Percentiles rank a stretch among this genome's conserved stretches.
phyloP scores from a whole-genome alignment of 768 basidiomycete species.

The Dioszegia aurantiaca region DNA sequence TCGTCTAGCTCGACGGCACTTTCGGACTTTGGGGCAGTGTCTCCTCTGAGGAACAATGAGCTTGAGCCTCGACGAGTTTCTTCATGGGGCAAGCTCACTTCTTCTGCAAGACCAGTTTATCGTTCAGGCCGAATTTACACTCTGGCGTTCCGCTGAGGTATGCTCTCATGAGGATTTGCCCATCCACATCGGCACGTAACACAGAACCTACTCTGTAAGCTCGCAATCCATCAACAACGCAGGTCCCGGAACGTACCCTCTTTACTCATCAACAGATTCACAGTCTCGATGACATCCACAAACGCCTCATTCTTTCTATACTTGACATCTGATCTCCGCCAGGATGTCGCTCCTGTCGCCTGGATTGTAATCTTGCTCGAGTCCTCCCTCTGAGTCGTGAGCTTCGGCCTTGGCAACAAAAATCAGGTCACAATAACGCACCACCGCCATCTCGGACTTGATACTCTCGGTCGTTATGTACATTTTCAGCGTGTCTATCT shows the following conservation, averaged over 20 bases:
- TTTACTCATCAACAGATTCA: constrained; percentile 95
- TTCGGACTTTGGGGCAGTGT: constrained; percentile 49
- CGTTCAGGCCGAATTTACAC: constrained; percentile 98
- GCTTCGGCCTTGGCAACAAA: no score
- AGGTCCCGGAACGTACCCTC: constrained; percentile 80
- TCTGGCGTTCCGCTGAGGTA: constrained; percentile 96
- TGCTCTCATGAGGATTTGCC: constrained; percentile 96
- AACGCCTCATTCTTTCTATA: constrained; percentile 99
- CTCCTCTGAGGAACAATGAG: constrained; percentile 22
- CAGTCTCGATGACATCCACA: constrained; percentile 97
- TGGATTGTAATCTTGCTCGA: constrained; percentile 95
- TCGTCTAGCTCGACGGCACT: constrained; percentile 91
- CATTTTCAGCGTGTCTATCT: constrained; percentile 93
- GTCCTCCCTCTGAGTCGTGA: constrained; percentile 82
- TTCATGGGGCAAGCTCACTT: constrained; percentile 53
- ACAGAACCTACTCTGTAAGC: constrained; percentile 65
- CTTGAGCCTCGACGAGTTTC: background rate
- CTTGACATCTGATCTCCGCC: constrained; percentile 92
- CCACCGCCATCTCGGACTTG: constrained; percentile 77
- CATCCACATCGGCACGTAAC: constrained; percentile 94
- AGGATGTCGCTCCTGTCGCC: constrained; percentile 93
- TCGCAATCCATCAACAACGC: background rate
- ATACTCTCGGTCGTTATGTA: constrained; percentile 98
- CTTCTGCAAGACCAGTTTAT: constrained; percentile 96
- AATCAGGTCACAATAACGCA: constrained; percentile 58